Percentiles rank a stretch among this genome's conserved stretches.
Evolutionary conservation across 1,284 basidiomycete genomes (phyloP).

Genomic region (Apiotrichum porosum): DNA sequence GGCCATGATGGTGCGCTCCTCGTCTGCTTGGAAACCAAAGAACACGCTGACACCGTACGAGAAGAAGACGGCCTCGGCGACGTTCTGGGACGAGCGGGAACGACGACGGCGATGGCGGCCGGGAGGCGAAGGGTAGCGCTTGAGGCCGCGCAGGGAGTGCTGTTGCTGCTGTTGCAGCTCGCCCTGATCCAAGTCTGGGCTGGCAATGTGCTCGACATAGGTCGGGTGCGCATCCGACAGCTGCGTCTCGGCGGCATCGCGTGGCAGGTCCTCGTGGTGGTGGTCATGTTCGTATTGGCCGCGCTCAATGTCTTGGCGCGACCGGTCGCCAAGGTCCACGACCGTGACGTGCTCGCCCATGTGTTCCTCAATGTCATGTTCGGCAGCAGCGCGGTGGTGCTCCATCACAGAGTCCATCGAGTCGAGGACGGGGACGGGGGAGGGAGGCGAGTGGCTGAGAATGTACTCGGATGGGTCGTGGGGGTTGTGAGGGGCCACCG

Average conservation of each 20-base stretch:
- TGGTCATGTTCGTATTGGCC: background rate
- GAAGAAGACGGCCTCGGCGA: constrained; percentile 84
- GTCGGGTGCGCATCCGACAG: constrained; percentile 28
- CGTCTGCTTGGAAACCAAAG: constrained; percentile 70
- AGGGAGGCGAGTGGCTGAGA: constrained; percentile 39
- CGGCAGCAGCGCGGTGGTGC: background rate
- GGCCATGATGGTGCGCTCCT: constrained; percentile 74
- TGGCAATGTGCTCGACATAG: constrained; percentile 21
- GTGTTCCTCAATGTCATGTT: no score
- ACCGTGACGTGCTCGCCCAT: no score
- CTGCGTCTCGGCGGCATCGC: constrained; percentile 27
- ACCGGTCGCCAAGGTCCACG: background rate
- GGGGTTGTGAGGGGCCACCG: constrained; percentile 20
- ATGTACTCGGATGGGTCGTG: constrained; percentile 45
- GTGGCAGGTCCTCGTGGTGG: constrained; percentile 1
- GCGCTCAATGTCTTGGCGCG: background rate
- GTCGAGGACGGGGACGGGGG: constrained; percentile 6
- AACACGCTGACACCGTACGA: constrained; percentile 75
- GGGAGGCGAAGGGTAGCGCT: constrained; percentile 8
- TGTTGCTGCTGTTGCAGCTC: background rate
- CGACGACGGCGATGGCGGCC: constrained; percentile 4
- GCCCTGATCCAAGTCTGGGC: background rate
- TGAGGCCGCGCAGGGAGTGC: background rate
- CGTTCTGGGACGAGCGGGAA: constrained; percentile 17
- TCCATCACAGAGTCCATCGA: constrained; percentile 1